Evolutionary conservation across 805 yeast genomes (phyloP).

Genomic region (Kazachstania martiniae): DNA sequence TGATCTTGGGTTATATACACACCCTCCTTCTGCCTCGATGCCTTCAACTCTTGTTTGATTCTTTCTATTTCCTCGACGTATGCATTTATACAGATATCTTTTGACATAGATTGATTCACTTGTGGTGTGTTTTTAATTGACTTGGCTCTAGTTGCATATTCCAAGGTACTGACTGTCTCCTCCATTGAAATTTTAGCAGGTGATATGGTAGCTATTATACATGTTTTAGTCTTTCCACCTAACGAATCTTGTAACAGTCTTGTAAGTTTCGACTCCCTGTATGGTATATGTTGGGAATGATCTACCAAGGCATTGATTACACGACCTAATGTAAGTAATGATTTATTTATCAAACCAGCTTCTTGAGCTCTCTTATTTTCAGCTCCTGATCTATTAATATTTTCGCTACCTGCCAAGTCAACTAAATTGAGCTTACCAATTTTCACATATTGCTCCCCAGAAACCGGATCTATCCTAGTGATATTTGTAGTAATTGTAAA

Average conservation of each 20-base stretch:
- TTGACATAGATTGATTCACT: conserved; percentile 47
- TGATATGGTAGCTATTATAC: conserved; percentile 73
- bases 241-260: conserved; percentile 69
- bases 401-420: conserved; percentile 92
- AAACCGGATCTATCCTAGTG: conserved; percentile 36
- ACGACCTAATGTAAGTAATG: conserved; percentile 72
- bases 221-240: conserved; percentile 77
- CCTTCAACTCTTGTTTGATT: conserved; percentile 47
- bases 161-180: conserved; percentile 71
- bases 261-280: conserved; percentile 74
- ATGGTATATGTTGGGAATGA: conserved; percentile 62
- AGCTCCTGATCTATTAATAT: conserved; percentile 76
- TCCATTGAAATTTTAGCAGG: conserved; percentile 64
- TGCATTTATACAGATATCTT: conserved; percentile 44
- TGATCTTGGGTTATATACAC: conserved; percentile 46
- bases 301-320: conserved; percentile 70
- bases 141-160: conserved; percentile 76
- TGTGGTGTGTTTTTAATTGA: conserved; percentile 62
- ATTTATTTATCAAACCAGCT: conserved; percentile 84
- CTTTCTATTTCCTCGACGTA: conserved; percentile 44
- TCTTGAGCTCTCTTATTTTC: conserved; percentile 75
- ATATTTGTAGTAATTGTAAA: conserved; percentile 58
- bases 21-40: conserved; percentile 57
- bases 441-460: conserved; percentile 40
- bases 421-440: conserved; percentile 71